phyloP scores from a whole-genome alignment of 208 protist species.

The Tritrichomonas foetus region DNA sequence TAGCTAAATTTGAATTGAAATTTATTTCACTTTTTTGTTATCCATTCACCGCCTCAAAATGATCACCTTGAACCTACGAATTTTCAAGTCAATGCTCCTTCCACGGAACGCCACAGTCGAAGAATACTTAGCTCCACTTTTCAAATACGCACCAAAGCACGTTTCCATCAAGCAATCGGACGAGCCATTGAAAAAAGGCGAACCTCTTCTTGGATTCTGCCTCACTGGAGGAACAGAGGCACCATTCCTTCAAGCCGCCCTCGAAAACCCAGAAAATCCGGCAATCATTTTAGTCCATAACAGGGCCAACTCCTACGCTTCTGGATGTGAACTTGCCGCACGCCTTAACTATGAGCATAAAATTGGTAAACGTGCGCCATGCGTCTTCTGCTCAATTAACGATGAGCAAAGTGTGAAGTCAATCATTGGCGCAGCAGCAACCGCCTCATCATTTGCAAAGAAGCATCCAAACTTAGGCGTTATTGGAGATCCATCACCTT shows the following conservation, averaged over 20 bases:
- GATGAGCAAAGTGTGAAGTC: neutral
- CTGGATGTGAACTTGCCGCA: neutral
- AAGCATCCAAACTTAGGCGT: neutral
- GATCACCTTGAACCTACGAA: too few relatives aligned
- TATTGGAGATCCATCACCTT: neutral
- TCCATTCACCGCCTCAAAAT: too few relatives aligned
- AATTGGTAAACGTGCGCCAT: neutral
- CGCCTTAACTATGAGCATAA: neutral
- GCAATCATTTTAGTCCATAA: slow-evolving; percentile 11
- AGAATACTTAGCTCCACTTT: neutral
- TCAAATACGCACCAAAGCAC: neutral
- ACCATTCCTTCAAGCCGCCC: neutral
- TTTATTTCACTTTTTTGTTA: too few relatives aligned
- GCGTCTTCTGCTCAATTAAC: neutral
- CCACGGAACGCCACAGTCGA: neutral
- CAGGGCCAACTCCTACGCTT: neutral
- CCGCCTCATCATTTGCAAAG: neutral
- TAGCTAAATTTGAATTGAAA: too few relatives aligned
- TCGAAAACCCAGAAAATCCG: neutral
- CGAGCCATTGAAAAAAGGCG: neutral
- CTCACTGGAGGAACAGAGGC: neutral
- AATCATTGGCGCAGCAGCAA: neutral
- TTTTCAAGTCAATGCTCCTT: too few relatives aligned
- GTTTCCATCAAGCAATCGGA: neutral
- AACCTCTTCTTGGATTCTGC: slow-evolving; percentile 12